phyloP scores from a whole-genome alignment of 2,329 filamentous ascomycete species.

The Ophiostoma piceae region DNA sequence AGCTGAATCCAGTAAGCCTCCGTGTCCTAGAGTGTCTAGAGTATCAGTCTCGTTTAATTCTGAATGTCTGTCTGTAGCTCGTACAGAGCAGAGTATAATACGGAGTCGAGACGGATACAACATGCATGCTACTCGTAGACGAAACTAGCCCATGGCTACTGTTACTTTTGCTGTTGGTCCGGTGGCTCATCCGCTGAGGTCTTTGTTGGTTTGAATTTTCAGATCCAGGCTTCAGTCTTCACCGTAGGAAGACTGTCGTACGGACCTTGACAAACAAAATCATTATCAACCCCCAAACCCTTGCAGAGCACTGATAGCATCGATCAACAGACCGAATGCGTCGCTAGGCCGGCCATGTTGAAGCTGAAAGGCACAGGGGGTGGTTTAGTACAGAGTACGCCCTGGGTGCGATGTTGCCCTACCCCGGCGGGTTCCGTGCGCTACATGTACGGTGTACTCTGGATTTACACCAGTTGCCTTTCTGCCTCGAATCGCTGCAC shows the following conservation, averaged over 20 bases:
- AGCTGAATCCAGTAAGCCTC: background rate
- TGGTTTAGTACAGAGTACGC: background rate
- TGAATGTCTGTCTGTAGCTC: background rate
- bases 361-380: constrained; percentile 10
- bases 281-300: background rate
- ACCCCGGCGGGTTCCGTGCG: constrained; percentile 13
- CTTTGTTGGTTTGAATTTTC: background rate
- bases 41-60: background rate
- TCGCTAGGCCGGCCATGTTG: background rate
- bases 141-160: background rate
- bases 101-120: background rate
- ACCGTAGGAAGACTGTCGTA: background rate
- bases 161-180: background rate
- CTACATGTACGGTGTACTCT: background rate
- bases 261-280: background rate
- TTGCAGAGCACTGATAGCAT: background rate
- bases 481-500: too few relatives aligned
- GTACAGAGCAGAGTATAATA: background rate
- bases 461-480: background rate
- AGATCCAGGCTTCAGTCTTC: too few relatives aligned
- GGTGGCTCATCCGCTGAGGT: background rate
- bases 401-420: background rate
- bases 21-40: background rate
- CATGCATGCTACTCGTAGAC: background rate
- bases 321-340: background rate